A percentile compares a stretch with the other conserved stretches of the same genome.
Conservation (phyloP, 306 rosid genomes). For the Dalbergia oliveri region DNA sequence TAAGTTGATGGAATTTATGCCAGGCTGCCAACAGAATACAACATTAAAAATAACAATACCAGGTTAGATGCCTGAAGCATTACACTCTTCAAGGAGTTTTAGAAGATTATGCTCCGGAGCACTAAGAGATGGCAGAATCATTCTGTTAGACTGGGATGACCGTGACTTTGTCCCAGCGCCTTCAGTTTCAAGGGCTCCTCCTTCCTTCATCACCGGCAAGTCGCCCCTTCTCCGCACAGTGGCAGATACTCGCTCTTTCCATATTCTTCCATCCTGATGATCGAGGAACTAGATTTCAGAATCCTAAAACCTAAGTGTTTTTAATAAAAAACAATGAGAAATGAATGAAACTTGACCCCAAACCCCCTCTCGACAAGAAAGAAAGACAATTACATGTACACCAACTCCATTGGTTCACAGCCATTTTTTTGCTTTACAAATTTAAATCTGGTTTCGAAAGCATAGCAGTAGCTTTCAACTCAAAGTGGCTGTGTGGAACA, state of each 20-base stretch:
- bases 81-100: slow-evolving; percentile 90
- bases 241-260: slow-evolving; percentile 93
- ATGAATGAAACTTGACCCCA: neutral
- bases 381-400: neutral
- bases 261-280: slow-evolving; percentile 89
- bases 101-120: slow-evolving; percentile 91
- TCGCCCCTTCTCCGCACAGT: slow-evolving; percentile 75
- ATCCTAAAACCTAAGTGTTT: slow-evolving; percentile 30
- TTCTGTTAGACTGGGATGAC: slow-evolving; percentile 59
- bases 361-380: neutral
- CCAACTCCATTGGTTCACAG: neutral
- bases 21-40: slow-evolving; percentile 26
- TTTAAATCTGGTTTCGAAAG: neutral
- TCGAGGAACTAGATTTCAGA: slow-evolving; percentile 45
- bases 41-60: slow-evolving; percentile 49
- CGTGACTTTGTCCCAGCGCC: slow-evolving; percentile 57
- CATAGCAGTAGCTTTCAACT: neutral
- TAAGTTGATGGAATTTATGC: slow-evolving; percentile 38
- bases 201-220: slow-evolving; percentile 84
- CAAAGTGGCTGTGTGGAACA: neutral
- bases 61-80: slow-evolving; percentile 72
- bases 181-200: slow-evolving; percentile 58
- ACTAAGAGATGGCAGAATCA: slow-evolving; percentile 88
- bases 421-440: neutral
- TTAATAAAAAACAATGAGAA: neutral